Conservation (phyloP, 495 filamentous ascomycete species). For the Hypoxylon intermedium region DNA sequence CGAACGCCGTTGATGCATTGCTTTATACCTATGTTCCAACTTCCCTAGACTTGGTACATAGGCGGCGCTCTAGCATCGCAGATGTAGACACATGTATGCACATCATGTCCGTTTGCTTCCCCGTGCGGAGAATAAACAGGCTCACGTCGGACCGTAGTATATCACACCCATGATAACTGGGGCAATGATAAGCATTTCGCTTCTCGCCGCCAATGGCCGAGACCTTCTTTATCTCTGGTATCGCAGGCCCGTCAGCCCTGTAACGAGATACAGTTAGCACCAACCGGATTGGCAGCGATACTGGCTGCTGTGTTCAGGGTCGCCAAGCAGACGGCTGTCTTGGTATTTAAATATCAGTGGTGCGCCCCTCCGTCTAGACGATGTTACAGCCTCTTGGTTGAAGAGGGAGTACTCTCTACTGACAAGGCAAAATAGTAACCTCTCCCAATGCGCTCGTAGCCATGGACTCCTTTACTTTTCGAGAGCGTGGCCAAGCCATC, state of each 20-base stretch:
- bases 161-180: slow-evolving; percentile 20
- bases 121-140: slow-evolving; percentile 18
- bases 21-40: slow-evolving; percentile 20
- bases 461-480: slow-evolving; percentile 28
- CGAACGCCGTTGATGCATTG: slow-evolving; percentile 28
- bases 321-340: not conserved
- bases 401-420: not conserved
- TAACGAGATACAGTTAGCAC: slow-evolving; percentile 21
- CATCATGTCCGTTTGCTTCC: not conserved
- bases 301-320: slow-evolving; percentile 1
- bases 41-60: no score
- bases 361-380: not conserved
- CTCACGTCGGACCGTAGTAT: slow-evolving; percentile 7
- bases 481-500: slow-evolving; percentile 27
- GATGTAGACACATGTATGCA: not conserved
- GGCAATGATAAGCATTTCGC: slow-evolving; percentile 34
- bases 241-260: slow-evolving; percentile 21
- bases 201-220: slow-evolving; percentile 19
- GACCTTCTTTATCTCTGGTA: slow-evolving; percentile 23
- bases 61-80: slow-evolving; percentile 2
- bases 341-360: slow-evolving; percentile 1
- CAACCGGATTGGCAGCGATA: slow-evolving; percentile 12
- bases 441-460: not conserved
- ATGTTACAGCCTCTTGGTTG: not conserved
- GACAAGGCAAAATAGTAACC: not conserved